Conservation (phyloP, 257 asterid genomes). For the Capsicum rhomboideum region DNA sequence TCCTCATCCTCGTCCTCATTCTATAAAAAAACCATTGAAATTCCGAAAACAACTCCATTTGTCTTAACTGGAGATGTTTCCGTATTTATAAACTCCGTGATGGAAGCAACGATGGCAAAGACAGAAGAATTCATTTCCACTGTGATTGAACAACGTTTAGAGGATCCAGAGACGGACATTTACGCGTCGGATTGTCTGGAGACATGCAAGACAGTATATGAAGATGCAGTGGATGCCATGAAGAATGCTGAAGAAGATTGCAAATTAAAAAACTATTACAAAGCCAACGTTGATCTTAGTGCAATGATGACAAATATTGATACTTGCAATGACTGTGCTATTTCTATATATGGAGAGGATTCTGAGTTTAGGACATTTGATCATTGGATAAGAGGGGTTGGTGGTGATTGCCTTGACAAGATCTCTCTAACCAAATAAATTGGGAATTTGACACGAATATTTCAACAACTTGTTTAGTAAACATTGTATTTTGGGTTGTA, state of each 20-base stretch:
- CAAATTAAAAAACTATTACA: conserved; percentile 12
- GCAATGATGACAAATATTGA: conserved; percentile 24
- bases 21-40: not conserved
- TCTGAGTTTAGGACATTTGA: conserved; percentile 17
- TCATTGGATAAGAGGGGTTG: conserved; percentile 21
- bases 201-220: conserved; percentile 20
- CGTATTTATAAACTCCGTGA: conserved; percentile 5
- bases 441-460: not conserved
- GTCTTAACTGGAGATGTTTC: not conserved
- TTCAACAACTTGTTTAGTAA: not conserved
- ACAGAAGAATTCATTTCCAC: conserved; percentile 8
- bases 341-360: not conserved
- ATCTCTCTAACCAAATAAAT: not conserved
- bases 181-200: conserved; percentile 11
- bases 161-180: not conserved
- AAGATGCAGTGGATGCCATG: conserved; percentile 21
- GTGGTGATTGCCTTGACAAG: conserved; percentile 17
- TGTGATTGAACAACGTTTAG: conserved; percentile 16
- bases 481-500: not conserved
- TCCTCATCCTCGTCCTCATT: not conserved
- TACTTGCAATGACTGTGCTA: conserved; percentile 27
- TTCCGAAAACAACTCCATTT: not conserved
- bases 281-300: conserved; percentile 26
- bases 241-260: conserved; percentile 24
- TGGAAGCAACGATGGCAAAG: conserved; percentile 15